phyloP scores from a whole-genome alignment of 768 basidiomycete genomes.

The Leucogyrophana mollusca region DNA sequence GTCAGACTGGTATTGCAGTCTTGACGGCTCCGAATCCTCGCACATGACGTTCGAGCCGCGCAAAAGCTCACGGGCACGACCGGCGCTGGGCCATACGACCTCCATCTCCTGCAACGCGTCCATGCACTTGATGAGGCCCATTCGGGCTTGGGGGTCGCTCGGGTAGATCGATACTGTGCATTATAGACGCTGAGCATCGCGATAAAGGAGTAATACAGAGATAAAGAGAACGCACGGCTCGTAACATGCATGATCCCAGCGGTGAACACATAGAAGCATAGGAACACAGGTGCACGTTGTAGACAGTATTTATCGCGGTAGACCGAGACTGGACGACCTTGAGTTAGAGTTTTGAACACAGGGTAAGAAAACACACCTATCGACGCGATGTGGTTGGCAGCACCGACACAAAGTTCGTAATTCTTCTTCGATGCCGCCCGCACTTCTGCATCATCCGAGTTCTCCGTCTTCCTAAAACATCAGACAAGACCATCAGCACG shows the following conservation, averaged over 20 bases:
- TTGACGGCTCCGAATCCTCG: conserved; percentile 2
- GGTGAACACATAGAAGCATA: conserved; percentile 79
- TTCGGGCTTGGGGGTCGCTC: conserved; percentile 64
- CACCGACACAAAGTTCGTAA: conserved; percentile 71
- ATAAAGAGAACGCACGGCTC: conserved; percentile 47
- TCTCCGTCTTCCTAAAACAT: conserved; percentile 33
- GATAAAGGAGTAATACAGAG: not conserved
- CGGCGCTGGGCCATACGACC: conserved; percentile 74
- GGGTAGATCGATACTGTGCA: conserved; percentile 59
- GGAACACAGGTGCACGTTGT: conserved; percentile 62
- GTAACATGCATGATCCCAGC: conserved; percentile 80
- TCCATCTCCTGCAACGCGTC: conserved; percentile 64
- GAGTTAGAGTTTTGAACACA: conserved; percentile 1
- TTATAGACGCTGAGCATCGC: conserved; percentile 4
- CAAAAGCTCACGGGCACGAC: conserved; percentile 70
- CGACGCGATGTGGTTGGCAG: conserved; percentile 77
- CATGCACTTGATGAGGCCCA: conserved; percentile 67
- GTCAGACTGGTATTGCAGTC: conserved; percentile 13
- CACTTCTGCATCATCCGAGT: conserved; percentile 50
- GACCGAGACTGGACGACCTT: conserved; percentile 39
- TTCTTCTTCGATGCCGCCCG: conserved; percentile 57
- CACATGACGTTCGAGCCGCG: conserved; percentile 53
- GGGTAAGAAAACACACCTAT: conserved; percentile 44
- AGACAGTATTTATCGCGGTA: conserved; percentile 66
- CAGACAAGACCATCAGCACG: too few species aligned